A percentile compares a stretch with the other conserved stretches of the same genome.
These are phyloP conservation scores for Phialocephala sp. DNA, from an alignment of 2,329 filamentous ascomycete species.

Conservation along the genomic window DNA sequence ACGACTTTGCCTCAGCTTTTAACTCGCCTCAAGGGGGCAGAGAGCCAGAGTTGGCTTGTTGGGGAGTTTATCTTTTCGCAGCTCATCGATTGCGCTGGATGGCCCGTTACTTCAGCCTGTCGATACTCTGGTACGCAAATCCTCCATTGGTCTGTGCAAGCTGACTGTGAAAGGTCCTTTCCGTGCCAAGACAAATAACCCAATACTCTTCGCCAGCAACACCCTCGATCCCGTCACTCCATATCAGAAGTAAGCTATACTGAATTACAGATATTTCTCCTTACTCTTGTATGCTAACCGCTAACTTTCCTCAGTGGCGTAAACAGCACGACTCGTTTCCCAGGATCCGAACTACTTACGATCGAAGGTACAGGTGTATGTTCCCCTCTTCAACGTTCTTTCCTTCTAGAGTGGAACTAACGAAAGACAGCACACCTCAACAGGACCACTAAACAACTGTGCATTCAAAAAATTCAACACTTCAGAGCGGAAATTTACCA, in stretches of 20 bases:
- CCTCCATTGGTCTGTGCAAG: background rate
- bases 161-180: conserved; percentile 37
- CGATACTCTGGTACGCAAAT: conserved; percentile 29
- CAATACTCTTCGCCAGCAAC: conserved; percentile 45
- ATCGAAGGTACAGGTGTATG: conserved; percentile 57
- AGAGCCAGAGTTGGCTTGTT: conserved; percentile 47
- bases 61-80: conserved; percentile 49
- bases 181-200: conserved; percentile 42
- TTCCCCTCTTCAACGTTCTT: conserved; percentile 17
- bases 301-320: conserved; percentile 29
- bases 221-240: conserved; percentile 43
- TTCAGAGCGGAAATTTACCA: conserved; percentile 24
- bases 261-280: no score
- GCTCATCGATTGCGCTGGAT: conserved; percentile 42
- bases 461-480: conserved; percentile 24
- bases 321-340: conserved; percentile 45
- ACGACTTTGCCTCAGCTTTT: conserved; percentile 2
- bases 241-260: conserved; percentile 30
- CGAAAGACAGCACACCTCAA: conserved; percentile 19
- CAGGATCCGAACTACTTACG: conserved; percentile 51
- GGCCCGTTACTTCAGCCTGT: conserved; percentile 38
- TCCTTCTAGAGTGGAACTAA: background rate
- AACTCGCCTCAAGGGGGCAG: conserved; percentile 4
- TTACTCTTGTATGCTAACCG: no score
- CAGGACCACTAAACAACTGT: conserved; percentile 21